A percentile compares a stretch with the other conserved stretches of the same genome.
Evolutionary conservation across 139 green algal species (phyloP).

Genomic region (Micractinium sp.): DNA sequence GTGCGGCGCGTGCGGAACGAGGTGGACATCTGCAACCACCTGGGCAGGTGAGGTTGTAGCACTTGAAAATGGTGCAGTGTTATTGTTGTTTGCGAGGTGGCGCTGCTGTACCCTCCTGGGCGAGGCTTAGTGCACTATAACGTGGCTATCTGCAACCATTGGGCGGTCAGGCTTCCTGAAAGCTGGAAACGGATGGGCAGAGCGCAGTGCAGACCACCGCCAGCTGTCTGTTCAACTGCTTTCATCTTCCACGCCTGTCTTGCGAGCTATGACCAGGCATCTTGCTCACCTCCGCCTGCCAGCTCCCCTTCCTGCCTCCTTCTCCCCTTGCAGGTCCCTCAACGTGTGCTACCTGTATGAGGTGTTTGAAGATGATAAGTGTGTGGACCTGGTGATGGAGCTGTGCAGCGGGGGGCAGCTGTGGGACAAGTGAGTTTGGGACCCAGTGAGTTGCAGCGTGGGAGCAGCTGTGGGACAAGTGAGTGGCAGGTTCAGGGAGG

Average conservation of each 20-base stretch:
- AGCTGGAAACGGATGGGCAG: no score
- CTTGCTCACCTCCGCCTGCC: neutral
- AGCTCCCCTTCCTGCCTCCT: neutral
- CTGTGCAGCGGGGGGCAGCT: slow-evolving; percentile 64
- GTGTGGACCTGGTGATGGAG: slow-evolving; percentile 84
- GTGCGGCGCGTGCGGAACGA: slow-evolving; percentile 75
- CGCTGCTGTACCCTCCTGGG: no score
- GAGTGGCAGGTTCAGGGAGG: neutral
- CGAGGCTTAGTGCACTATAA: no score
- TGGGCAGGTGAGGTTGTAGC: slow-evolving; percentile 46
- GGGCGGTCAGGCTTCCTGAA: no score
- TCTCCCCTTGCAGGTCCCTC: slow-evolving; percentile 43
- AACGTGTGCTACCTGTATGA: slow-evolving; percentile 76
- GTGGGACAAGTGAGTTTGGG: slow-evolving; percentile 45
- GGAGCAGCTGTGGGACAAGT: slow-evolving; percentile 53
- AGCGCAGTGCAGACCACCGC: no score
- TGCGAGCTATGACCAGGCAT: no score
- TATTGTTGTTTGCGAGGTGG: no score
- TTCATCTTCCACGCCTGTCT: no score
- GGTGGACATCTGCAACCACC: slow-evolving; percentile 75
- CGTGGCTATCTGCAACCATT: no score
- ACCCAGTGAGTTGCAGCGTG: slow-evolving; percentile 30
- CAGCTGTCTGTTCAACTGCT: no score
- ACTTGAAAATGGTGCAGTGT: no score
- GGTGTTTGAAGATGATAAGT: slow-evolving; percentile 70